Base-by-base conservation (phyloP, 192 early-diverging fungal species). In the Thamnidium elegans region DNA sequence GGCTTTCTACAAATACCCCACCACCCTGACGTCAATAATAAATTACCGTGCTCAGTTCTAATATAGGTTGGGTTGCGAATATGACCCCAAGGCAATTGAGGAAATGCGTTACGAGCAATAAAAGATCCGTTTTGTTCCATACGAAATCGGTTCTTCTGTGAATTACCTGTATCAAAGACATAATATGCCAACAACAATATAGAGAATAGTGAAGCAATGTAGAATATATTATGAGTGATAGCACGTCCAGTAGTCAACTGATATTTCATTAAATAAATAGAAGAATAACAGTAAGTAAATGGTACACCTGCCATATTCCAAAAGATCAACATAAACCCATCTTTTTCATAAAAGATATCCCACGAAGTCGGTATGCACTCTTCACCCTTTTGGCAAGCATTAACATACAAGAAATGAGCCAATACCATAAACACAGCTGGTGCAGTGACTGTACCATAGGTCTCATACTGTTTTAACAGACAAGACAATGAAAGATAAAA, bases 1-100 rank as follows among this genome's bases (percentile, higher is more conserved):
- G 86, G 77, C 54, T 91, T 85, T n/a, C 89, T 69, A 3, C 86
- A 84, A 52, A 79, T 61, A 2, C 89, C 86, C 88, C 88, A 91
- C 89, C 89, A 91, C 13, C 89, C 89, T 7, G 59, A 62, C 6
- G 78, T 74, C 19, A 91, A 62, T 21, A 91, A 71, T 21, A 76
- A 50, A 52, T 78, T 82, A n/a, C 89, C 89, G 19, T 80, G 67
- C 36, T 75, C 59, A 9, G 88, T 91, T 51, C 83, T 65, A 36
- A 91, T 82, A 61, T 75, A 89, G 43, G 74, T 84, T 14, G 87
- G 79, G 70, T 91, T 80, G 54, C 73, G 64, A 55, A 87, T 65
- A 32, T 69, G 72, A 6, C 78, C 78, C 56, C 69, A 79, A 8
- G 75, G 75, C 26, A 79, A 60, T 64, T 79, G 78, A 62, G 78